Conservation (phyloP, 2,329 filamentous ascomycete species). For the Mollisiaceae sp. region DNA sequence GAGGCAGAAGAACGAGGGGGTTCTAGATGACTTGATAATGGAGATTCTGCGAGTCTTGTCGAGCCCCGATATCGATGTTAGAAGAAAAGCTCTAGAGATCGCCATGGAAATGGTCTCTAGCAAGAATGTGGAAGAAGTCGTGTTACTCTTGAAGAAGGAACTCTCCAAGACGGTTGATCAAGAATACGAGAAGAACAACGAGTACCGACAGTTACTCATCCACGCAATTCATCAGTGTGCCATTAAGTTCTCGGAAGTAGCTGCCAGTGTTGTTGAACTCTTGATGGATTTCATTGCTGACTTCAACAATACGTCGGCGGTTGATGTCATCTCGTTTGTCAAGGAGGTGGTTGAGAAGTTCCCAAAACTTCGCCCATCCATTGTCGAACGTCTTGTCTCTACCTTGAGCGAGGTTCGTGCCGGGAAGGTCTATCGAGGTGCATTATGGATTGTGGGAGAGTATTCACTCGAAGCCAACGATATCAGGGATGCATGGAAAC, state of each 20-base stretch:
- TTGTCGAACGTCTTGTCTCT: constrained; percentile 85
- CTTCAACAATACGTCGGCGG: constrained; percentile 94
- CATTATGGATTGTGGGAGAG: constrained; percentile 97
- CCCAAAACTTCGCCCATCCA: constrained; percentile 83
- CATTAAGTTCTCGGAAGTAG: constrained; percentile 98
- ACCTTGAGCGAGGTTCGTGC: constrained; percentile 93
- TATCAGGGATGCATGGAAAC: constrained; percentile 95
- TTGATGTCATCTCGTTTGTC: constrained; percentile 97
- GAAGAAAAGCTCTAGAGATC: constrained; percentile 86
- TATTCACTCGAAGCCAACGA: constrained; percentile 94
- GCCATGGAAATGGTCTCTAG: constrained; percentile 98
- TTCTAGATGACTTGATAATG: constrained; percentile 94
- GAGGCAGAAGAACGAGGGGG: constrained; percentile 84
- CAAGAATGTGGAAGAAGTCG: constrained; percentile 98
- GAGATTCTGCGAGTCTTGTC: constrained; percentile 94
- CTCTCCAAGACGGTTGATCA: constrained; percentile 97
- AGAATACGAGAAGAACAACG: constrained; percentile 97
- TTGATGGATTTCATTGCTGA: constrained; percentile 99
- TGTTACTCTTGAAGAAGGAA: constrained; percentile 95
- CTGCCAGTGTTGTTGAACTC: constrained; percentile 92
- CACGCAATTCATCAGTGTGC: constrained; percentile 98
- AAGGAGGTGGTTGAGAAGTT: constrained; percentile 99
- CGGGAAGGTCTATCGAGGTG: constrained; percentile 95
- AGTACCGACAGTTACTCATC: constrained; percentile 93
- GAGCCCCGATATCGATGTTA: constrained; percentile 94